Conservation (phyloP, 1,139 yeast species). For the Candida sanyaensis region DNA sequence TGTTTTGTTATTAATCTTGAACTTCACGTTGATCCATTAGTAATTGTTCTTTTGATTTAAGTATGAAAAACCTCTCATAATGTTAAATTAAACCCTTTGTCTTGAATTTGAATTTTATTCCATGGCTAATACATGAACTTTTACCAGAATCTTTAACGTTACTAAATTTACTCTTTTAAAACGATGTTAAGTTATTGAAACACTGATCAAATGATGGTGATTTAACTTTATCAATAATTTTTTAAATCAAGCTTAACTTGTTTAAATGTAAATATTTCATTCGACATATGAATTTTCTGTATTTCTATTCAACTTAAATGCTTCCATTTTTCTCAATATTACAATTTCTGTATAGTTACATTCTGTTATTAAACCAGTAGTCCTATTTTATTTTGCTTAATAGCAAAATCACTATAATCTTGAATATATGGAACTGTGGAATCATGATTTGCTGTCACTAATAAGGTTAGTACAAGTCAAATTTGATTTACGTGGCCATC, state of each 20-base stretch:
- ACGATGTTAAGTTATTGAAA: conserved; percentile 20
- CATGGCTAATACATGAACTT: conserved; percentile 31
- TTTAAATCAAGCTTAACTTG: conserved; percentile 27
- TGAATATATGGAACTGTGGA: conserved; percentile 7
- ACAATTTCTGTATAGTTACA: too few relatives aligned
- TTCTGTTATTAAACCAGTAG: conserved; percentile 13
- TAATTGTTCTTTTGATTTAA: too few relatives aligned
- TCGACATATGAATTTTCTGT: too few relatives aligned
- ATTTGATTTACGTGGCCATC: too few relatives aligned
- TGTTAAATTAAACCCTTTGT: background rate
- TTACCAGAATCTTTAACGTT: conserved; percentile 39
- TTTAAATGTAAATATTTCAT: conserved; percentile 49
- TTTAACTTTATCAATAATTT: conserved; percentile 26
- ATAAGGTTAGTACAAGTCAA: conserved; percentile 29
- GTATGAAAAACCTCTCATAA: conserved; percentile 24
- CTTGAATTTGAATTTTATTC: conserved; percentile 13
- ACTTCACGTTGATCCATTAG: too few relatives aligned
- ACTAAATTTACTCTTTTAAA: conserved; percentile 24
- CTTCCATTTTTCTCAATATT: too few relatives aligned
- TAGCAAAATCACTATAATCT: conserved; percentile 28
- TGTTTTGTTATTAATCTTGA: too few relatives aligned
- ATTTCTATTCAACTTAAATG: too few relatives aligned
- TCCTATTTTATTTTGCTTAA: conserved; percentile 23
- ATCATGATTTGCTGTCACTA: conserved; percentile 21
- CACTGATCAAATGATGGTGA: conserved; percentile 26